phyloP scores from a whole-genome alignment of 352 stramenopile species.

The Globisporangium cylindrosporum region DNA sequence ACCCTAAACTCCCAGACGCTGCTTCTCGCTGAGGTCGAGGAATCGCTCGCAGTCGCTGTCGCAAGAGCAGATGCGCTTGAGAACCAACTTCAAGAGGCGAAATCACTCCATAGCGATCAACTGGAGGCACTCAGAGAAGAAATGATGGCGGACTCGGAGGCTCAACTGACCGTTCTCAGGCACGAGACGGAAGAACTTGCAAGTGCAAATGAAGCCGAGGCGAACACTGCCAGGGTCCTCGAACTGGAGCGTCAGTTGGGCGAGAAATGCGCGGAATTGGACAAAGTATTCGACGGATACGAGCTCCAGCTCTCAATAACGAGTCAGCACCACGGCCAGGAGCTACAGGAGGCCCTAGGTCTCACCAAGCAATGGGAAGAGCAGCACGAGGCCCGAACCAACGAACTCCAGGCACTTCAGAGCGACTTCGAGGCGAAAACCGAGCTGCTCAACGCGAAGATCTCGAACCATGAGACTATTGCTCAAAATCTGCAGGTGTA shows the following conservation, averaged over 20 bases:
- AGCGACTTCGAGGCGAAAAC: constrained; percentile 6
- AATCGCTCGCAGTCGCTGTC: neutral
- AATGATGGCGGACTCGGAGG: neutral
- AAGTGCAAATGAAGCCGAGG: neutral
- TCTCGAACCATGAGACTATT: neutral
- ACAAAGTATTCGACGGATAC: neutral
- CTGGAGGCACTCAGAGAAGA: neutral
- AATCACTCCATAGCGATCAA: neutral
- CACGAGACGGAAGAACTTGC: neutral
- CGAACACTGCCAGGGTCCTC: neutral
- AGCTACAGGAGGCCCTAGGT: neutral
- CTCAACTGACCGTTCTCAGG: neutral
- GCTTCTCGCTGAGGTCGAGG: neutral
- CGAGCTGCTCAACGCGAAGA: neutral
- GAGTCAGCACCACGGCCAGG: neutral
- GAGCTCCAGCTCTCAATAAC: neutral
- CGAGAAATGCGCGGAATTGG: constrained; percentile 1
- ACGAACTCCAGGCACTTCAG: neutral
- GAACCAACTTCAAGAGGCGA: constrained; percentile 5
- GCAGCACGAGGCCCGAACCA: neutral
- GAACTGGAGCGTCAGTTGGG: neutral
- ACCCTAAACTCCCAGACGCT: constrained; percentile 5
- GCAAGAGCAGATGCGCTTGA: neutral
- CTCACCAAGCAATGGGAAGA: neutral
- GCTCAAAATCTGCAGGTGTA: neutral